Percentiles rank a stretch among this genome's conserved stretches.
Conservation (phyloP, 1,139 yeast species). For the Protomyces inundatus region DNA sequence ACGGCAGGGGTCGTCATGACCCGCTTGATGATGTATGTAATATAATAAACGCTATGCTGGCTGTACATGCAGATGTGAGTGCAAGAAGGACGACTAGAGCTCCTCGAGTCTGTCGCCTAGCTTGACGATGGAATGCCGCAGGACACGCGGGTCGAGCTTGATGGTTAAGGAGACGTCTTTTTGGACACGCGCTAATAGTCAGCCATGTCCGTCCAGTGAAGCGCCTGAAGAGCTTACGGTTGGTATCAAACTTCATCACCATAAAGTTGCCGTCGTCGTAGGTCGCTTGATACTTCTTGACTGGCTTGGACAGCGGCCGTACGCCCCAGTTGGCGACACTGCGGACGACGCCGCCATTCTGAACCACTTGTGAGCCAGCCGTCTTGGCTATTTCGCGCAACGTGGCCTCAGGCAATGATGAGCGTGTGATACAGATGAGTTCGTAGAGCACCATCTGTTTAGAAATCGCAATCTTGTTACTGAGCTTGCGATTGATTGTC, state of each 20-base stretch:
- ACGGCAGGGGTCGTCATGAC: not conserved
- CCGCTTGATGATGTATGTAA: not conserved
- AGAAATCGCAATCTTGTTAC: too few relatives aligned
- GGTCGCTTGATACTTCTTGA: conserved; percentile 16
- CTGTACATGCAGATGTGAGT: not conserved
- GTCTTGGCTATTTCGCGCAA: conserved; percentile 22
- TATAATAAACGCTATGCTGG: not conserved
- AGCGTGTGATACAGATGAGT: conserved; percentile 15
- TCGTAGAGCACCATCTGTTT: conserved; percentile 15
- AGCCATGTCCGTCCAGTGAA: not conserved
- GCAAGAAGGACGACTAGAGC: not conserved
- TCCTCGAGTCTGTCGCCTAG: conserved; percentile 21
- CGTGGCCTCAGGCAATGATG: conserved; percentile 13
- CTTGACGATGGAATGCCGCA: conserved; percentile 18
- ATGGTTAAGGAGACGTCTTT: conserved; percentile 14
- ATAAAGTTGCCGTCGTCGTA: conserved; percentile 17
- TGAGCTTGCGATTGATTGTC: too few relatives aligned
- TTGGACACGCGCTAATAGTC: conserved; percentile 10
- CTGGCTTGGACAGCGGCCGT: conserved; percentile 6
- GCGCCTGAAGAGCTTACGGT: not conserved
- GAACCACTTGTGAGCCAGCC: conserved; percentile 21
- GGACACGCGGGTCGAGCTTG: conserved; percentile 20
- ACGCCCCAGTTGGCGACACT: conserved; percentile 17
- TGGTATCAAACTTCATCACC: conserved; percentile 23
- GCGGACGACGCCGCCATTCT: conserved; percentile 25